Base-by-base conservation (phyloP, 2,329 filamentous ascomycete genomes). In the Penicillium sp. region DNA sequence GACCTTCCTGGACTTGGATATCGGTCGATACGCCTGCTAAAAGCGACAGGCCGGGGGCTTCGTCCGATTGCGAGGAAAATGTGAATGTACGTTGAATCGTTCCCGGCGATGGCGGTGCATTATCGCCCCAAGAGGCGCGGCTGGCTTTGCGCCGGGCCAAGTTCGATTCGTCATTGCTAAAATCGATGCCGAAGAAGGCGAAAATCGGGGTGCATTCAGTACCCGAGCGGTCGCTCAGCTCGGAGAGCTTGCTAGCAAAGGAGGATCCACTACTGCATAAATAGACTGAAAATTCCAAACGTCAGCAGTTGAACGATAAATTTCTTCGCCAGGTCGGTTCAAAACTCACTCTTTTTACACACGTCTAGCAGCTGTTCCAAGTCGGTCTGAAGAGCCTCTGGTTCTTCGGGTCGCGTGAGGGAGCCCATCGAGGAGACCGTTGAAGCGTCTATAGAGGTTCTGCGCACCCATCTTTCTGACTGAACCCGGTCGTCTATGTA, bases 171-270 rank as follows among this genome's bases (percentile, higher is more conserved):
- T 76, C 63, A 64, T 56, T 60, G 63, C 61, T 59, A 13, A 72
- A 74, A 16, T 77, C 77, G 31, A 83, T 76, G 65, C 83, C 81
- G 62, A 84, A 76, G 40, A 84, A 77, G 18, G 82, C 81, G 46
- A 85, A 77, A 5, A 81, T 80, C n/a, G 83, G 83, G 46, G 76
- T 79, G 60, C 77, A 77, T 47, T 81, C 75, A 51, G 66, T 68
- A 33, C 73, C 72, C 26, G 75, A 74, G 44, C 71, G 70, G 49
- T 80, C 78, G 61, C 75, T 79, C 29, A 85, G 67, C 59, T 83
- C 79, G 51, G 78, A 77, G 18, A 85, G 70, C 64, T 81, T 81
- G 14, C 74, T 71, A 58, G 82, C 75, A 62, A 83, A 83, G 18
- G 81, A 78, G 53, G 77, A 74, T 45, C 79, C 81, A 9, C 77